These are phyloP conservation scores for Trametes villosa DNA, from an alignment of 768 basidiomycete genomes.

Conservation along the genomic window DNA sequence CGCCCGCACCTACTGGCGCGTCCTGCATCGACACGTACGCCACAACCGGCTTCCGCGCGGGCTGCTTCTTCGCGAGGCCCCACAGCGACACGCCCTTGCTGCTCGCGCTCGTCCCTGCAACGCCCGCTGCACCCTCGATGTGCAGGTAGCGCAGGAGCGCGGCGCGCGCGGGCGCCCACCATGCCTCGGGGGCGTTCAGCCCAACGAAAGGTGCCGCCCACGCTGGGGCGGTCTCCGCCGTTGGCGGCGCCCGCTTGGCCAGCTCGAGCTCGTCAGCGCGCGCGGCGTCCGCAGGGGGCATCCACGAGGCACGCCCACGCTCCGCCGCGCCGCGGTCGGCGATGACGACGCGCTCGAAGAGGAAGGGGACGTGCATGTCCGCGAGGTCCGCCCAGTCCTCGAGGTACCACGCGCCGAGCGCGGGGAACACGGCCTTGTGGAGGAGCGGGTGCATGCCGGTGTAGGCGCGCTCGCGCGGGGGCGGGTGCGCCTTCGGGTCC, in stretches of 20 bases:
- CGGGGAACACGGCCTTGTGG: conserved; percentile 31
- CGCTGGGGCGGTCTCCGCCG: conserved; percentile 39
- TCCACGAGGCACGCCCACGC: conserved; percentile 33
- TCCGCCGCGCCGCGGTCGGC: conserved; percentile 74
- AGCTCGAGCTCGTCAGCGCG: conserved; percentile 20
- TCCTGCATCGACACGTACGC: conserved; percentile 73
- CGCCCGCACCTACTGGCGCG: conserved; percentile 43
- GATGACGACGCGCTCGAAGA: conserved; percentile 77
- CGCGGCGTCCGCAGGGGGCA: background rate
- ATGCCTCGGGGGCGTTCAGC: conserved; percentile 50
- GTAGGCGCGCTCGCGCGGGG: conserved; percentile 48
- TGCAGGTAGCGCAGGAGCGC: conserved; percentile 43
- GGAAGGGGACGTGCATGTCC: conserved; percentile 66
- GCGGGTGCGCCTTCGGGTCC: conserved; percentile 31
- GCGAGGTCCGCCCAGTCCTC: conserved; percentile 82
- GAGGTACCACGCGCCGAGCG: conserved; percentile 51
- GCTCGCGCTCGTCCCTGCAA: conserved; percentile 48
- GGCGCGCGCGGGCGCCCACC: conserved; percentile 62
- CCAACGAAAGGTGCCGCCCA: conserved; percentile 51
- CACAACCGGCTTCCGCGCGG: conserved; percentile 49
- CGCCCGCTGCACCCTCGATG: conserved; percentile 41
- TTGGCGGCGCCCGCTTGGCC: conserved; percentile 21
- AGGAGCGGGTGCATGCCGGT: conserved; percentile 68
- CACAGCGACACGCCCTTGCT: conserved; percentile 40
- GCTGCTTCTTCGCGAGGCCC: conserved; percentile 27